Evolutionary conservation across 2,329 filamentous ascomycete genomes (phyloP), one percentile per base, ranked within the genome.

Genomic region (Fusarium sp.): DNA sequence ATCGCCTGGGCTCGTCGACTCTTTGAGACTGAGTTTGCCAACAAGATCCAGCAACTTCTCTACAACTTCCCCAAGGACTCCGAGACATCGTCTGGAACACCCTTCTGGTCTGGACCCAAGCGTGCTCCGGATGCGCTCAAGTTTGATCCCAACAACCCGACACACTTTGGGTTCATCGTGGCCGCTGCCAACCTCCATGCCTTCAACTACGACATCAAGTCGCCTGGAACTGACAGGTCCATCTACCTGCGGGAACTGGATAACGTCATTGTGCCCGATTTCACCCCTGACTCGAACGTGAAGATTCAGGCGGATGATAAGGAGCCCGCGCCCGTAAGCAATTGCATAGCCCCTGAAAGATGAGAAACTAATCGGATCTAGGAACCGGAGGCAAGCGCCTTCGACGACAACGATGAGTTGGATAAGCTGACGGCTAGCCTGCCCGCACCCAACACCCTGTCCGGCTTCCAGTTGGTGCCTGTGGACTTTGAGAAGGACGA

Each of bases 401-500:
- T 92, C 66, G 92, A 94, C 77, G 95, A 98, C 78, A 89, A 90
- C 56, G 88, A 91, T n/a, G 93, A 96, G 79, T 85, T 98, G 23
- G 86, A 94, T 76, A 89, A 91, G 71, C 90, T 99, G 58, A 88
- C 92, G 18, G 87, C 90, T 18, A 89, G 90, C 71, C 88, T 99
- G 35, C 97, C 97, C 1, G 86, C 92, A 6, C 92, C 96, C 18
- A 95, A 93, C 81, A 91, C 92, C 45, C 86, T 99, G 59, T 93
- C 94, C 30, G 95, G 95, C 37, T 97, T 97, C 89, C 95, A 95
- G 84, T 87, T 99, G 62, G 91, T 92, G 66, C 94, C 96, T 4
- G 97, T 98, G 7, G 97, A 98, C 79, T 99, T 99, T 79, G 95
- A 99, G 85, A 99, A 99, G 88, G 97, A 99, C 76, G 97, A 99